phyloP scores from a whole-genome alignment of 352 stramenopile genomes.

The Phytopythium kandeliae region DNA sequence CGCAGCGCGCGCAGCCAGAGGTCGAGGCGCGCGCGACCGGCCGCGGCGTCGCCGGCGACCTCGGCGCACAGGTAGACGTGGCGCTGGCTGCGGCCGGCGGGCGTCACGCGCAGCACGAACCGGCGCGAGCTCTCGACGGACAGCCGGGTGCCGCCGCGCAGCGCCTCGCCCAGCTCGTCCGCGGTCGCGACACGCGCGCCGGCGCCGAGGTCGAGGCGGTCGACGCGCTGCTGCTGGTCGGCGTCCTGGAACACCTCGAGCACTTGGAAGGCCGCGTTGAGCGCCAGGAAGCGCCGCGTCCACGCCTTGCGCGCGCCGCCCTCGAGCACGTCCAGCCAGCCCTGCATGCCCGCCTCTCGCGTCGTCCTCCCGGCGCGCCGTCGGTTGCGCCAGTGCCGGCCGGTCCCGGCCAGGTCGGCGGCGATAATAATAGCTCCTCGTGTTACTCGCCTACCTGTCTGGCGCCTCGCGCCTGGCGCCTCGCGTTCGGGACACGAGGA shows the following conservation, averaged over 20 bases:
- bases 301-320: conserved; percentile 26
- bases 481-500: too few relatives aligned
- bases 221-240: conserved; percentile 29
- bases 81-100: conserved; percentile 14
- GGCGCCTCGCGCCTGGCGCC: too few relatives aligned
- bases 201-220: conserved; percentile 25
- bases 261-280: conserved; percentile 39
- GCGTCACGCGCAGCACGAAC: conserved; percentile 60
- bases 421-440: neutral
- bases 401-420: neutral
- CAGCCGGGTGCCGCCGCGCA: conserved; percentile 17
- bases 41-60: conserved; percentile 17
- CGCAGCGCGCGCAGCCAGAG: conserved; percentile 47
- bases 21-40: conserved; percentile 37
- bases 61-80: conserved; percentile 61
- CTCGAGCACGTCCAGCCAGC: conserved; percentile 56
- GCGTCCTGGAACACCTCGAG: conserved; percentile 61
- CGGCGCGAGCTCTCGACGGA: conserved; percentile 49
- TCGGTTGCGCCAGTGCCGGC: too few relatives aligned
- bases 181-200: conserved; percentile 34
- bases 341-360: conserved; percentile 28
- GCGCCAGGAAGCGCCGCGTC: conserved; percentile 37
- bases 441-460: too few relatives aligned
- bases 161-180: conserved; percentile 51
- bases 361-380: neutral